Conservation (phyloP, 2,329 filamentous ascomycete genomes). For the Scedosporium apiospermum region DNA sequence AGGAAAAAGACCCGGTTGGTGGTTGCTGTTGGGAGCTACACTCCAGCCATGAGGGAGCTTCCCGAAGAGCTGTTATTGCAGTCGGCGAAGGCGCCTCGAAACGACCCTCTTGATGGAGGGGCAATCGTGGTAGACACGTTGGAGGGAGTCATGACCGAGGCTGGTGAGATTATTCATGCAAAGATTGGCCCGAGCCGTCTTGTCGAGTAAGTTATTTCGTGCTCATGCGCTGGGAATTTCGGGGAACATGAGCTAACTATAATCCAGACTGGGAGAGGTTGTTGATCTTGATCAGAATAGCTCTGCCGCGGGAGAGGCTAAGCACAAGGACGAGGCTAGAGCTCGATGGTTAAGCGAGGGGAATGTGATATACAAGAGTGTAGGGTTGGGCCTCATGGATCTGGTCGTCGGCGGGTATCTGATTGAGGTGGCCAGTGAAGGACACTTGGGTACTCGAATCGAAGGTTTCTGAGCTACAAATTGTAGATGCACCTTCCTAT, state of each 20-base stretch:
- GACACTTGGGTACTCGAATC: slow-evolving; percentile 43
- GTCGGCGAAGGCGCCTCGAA: slow-evolving; percentile 49
- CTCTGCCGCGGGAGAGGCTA: slow-evolving; percentile 18
- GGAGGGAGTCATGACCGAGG: slow-evolving; percentile 69
- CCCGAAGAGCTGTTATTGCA: slow-evolving; percentile 66
- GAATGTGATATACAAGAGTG: slow-evolving; percentile 61
- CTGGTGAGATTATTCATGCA: slow-evolving; percentile 78
- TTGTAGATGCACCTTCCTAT: background rate
- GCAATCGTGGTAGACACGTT: slow-evolving; percentile 67
- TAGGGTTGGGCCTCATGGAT: slow-evolving; percentile 59
- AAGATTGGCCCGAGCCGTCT: slow-evolving; percentile 64
- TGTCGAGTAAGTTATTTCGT: slow-evolving; percentile 52
- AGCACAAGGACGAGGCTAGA: slow-evolving; percentile 39
- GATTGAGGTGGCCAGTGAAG: slow-evolving; percentile 44
- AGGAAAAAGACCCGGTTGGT: slow-evolving; percentile 62
- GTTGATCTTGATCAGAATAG: slow-evolving; percentile 41
- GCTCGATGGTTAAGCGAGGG: slow-evolving; percentile 48
- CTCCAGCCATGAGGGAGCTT: slow-evolving; percentile 71
- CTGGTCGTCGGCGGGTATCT: slow-evolving; percentile 51
- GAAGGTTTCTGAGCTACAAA: slow-evolving; percentile 30
- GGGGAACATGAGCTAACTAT: slow-evolving; percentile 9
- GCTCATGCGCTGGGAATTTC: background rate
- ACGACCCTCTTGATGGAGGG: slow-evolving; percentile 52
- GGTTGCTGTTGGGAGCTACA: slow-evolving; percentile 60
- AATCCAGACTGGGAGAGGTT: slow-evolving; percentile 62